These are phyloP conservation scores for Phialophora expanda DNA, from an alignment of 2,329 filamentous ascomycete genomes.

Conservation along the genomic window DNA sequence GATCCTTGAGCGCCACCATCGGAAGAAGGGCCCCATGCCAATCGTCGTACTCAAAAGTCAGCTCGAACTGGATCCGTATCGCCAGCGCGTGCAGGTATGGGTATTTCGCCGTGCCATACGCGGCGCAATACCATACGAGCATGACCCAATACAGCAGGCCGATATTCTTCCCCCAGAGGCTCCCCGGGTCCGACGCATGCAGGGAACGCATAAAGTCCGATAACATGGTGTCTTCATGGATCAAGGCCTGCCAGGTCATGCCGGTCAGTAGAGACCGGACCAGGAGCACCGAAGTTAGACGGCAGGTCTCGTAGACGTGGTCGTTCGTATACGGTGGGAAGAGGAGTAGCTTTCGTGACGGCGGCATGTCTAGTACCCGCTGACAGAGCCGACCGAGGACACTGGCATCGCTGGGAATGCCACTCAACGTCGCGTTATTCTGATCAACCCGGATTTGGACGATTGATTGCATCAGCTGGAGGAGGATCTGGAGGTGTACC, in stretches of 20 bases:
- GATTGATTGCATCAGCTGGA: neutral
- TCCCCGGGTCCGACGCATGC: neutral
- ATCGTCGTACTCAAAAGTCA: neutral
- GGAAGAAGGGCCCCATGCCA: neutral
- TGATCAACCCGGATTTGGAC: neutral
- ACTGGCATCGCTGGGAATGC: neutral
- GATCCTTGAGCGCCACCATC: slow-evolving; percentile 1
- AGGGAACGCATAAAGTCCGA: neutral
- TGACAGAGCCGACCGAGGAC: neutral
- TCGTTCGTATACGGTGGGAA: neutral
- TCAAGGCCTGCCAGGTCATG: neutral
- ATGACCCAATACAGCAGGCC: slow-evolving; percentile 2
- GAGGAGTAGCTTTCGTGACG: neutral
- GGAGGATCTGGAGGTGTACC: neutral
- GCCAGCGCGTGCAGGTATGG: neutral
- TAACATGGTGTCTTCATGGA: neutral
- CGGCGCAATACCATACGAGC: neutral
- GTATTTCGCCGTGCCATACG: neutral
- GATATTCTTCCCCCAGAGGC: slow-evolving; percentile 3
- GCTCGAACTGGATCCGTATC: neutral
- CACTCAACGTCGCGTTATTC: neutral
- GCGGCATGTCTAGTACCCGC: neutral
- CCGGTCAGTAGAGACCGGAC: neutral
- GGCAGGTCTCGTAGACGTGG: neutral
- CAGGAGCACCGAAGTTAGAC: neutral